Evolutionary conservation across 306 rosid species (phyloP).

Genomic region (Vigna angularis): DNA sequence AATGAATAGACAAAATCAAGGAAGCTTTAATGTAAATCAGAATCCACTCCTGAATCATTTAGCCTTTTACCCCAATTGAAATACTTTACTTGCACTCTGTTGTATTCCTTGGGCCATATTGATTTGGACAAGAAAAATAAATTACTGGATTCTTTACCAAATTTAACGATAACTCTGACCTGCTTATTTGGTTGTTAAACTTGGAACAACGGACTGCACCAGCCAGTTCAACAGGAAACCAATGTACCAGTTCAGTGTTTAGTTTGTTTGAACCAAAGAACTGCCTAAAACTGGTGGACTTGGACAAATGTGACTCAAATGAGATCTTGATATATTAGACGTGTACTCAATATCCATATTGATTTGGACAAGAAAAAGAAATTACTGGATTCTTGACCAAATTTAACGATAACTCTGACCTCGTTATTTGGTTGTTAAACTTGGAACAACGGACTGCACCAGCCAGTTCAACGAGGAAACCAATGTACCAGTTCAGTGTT

Average conservation of each 20-base stretch:
- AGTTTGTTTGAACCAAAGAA: too few species aligned
- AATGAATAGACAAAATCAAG: slow-evolving; percentile 6
- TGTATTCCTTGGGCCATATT: slow-evolving; percentile 14
- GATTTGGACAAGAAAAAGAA: background rate
- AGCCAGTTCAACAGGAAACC: too few species aligned
- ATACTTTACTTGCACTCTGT: background rate
- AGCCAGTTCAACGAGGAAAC: too few species aligned
- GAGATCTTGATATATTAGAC: background rate
- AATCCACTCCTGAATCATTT: background rate
- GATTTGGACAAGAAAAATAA: background rate
- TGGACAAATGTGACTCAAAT: background rate
- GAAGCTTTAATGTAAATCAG: slow-evolving; percentile 10
- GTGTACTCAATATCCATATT: slow-evolving; percentile 8
- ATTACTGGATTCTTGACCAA: background rate
- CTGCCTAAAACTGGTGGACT: too few species aligned
- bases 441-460: too few species aligned
- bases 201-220: too few species aligned
- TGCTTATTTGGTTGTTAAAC: background rate
- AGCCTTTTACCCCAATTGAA: background rate
- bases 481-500: too few species aligned
- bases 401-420: background rate
- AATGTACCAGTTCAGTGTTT: too few species aligned
- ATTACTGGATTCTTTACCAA: background rate
- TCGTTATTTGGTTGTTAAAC: background rate
- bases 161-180: background rate